Conservation (phyloP, 2,329 filamentous ascomycete genomes). For the Plectosphaerella plurivora region DNA sequence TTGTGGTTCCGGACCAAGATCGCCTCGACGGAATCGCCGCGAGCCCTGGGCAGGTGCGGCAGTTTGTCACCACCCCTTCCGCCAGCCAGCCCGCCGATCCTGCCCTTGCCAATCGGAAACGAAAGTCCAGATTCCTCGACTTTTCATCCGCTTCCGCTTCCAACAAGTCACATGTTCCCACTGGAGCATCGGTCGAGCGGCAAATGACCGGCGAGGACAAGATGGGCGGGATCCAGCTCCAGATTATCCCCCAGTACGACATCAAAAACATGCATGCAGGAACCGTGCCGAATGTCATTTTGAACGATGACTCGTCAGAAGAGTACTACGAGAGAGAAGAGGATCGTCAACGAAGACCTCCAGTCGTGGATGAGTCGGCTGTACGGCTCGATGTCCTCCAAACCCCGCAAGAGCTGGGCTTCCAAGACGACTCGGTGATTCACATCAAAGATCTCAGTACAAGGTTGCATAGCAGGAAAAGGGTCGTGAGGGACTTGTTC, state of each 20-base stretch:
- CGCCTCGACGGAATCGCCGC: background rate
- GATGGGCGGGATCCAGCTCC: conserved; percentile 1
- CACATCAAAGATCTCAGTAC: background rate
- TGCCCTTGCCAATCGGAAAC: too few species aligned
- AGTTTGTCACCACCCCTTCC: conserved; percentile 3
- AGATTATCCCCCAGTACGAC: background rate
- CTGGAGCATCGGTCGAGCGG: background rate
- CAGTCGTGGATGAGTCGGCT: too few species aligned
- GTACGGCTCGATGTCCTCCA: background rate
- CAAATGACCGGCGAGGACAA: background rate
- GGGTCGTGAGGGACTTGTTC: too few species aligned
- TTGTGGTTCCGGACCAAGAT: background rate
- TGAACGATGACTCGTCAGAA: background rate
- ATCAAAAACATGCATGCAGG: background rate
- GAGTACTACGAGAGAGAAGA: too few species aligned
- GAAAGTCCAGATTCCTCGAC: too few species aligned
- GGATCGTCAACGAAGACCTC: too few species aligned
- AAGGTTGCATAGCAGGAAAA: background rate
- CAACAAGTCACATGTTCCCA: too few species aligned
- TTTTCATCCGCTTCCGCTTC: too few species aligned
- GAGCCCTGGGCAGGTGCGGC: background rate
- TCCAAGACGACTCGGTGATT: background rate
- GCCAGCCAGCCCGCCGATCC: background rate
- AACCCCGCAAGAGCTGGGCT: background rate
- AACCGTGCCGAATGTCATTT: background rate